phyloP scores from a whole-genome alignment of 108 stramenopile genomes.

The Cyclotella distinguenda region DNA sequence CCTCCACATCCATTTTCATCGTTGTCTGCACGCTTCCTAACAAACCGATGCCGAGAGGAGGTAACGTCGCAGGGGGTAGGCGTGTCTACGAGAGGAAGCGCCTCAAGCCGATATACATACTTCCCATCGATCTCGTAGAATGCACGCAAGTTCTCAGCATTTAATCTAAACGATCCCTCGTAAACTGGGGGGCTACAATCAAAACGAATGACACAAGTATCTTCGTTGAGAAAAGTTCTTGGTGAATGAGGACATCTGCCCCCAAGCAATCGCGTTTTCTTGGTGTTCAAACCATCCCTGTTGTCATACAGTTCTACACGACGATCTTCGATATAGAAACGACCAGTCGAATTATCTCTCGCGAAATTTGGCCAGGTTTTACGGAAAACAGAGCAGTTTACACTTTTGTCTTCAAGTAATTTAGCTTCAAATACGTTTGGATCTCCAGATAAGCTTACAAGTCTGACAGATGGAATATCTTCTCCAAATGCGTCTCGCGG shows the following conservation, averaged over 20 bases:
- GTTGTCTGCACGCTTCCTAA: constrained; percentile 25
- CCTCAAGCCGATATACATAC: constrained; percentile 29
- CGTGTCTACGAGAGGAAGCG: constrained; percentile 27
- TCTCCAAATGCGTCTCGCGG: background rate
- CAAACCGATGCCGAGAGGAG: constrained; percentile 19
- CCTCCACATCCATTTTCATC: constrained; percentile 9
- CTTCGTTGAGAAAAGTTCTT: constrained; percentile 35
- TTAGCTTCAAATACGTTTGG: constrained; percentile 16
- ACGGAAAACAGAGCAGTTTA: constrained; percentile 5
- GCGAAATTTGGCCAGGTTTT: constrained; percentile 37
- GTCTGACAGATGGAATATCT: constrained; percentile 12
- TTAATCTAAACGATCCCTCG: constrained; percentile 7
- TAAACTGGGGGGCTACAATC: constrained; percentile 21
- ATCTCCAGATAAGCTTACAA: constrained; percentile 2
- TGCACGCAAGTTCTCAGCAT: constrained; percentile 21
- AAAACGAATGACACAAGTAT: constrained; percentile 15
- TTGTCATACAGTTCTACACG: constrained; percentile 16
- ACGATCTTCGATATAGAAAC: constrained; percentile 39
- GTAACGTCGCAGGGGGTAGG: constrained; percentile 15
- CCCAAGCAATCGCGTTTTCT: constrained; percentile 13
- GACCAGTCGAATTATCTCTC: constrained; percentile 8
- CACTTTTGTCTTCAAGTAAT: background rate
- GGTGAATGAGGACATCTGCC: constrained; percentile 18
- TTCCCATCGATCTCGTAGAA: constrained; percentile 34
- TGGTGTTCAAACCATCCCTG: constrained; percentile 9